Percentiles rank a stretch among this genome's conserved stretches.
These are phyloP conservation scores for Thuja plicata DNA, from an alignment of 83 land plant species.

Conservation along the genomic window DNA sequence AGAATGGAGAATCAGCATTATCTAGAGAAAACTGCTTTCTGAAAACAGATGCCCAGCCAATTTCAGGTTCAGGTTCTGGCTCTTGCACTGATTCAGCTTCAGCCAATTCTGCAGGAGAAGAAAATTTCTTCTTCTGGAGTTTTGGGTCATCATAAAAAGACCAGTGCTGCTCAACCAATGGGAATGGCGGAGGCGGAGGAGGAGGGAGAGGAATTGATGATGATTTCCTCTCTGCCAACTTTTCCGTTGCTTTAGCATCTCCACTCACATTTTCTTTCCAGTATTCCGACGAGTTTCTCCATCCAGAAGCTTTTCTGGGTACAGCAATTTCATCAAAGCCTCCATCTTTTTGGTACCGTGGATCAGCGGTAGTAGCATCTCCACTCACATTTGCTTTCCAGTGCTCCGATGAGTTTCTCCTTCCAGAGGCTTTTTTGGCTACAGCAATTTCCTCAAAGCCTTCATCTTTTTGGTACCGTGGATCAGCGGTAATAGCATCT, in stretches of 20 bases:
- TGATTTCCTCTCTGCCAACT: constrained; percentile 3
- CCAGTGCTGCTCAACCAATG: not conserved
- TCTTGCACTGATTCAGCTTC: not conserved
- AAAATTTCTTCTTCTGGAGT: not conserved
- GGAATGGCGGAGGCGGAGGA: constrained; percentile 12
- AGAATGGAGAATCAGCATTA: not conserved
- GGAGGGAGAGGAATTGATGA: not conserved
- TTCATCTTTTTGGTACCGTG: not conserved
- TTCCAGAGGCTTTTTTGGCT: not conserved
- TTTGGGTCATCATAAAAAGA: not conserved
- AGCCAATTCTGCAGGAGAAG: not conserved
- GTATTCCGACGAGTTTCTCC: not conserved
- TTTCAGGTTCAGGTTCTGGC: constrained; percentile 4
- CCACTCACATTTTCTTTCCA: not conserved
- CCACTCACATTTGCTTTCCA: not conserved
- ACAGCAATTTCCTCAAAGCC: not conserved
- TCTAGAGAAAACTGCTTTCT: constrained; percentile 4
- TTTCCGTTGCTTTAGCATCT: not conserved
- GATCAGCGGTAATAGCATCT: not conserved
- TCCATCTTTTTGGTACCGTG: not conserved
- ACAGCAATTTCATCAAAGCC: not conserved
- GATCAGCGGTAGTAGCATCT: not conserved
- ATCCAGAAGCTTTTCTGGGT: not conserved
- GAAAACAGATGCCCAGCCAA: not conserved
- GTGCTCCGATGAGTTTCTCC: not conserved